phyloP scores from a whole-genome alignment of 1,284 basidiomycete species.

The Malassezia yamatoensis region DNA sequence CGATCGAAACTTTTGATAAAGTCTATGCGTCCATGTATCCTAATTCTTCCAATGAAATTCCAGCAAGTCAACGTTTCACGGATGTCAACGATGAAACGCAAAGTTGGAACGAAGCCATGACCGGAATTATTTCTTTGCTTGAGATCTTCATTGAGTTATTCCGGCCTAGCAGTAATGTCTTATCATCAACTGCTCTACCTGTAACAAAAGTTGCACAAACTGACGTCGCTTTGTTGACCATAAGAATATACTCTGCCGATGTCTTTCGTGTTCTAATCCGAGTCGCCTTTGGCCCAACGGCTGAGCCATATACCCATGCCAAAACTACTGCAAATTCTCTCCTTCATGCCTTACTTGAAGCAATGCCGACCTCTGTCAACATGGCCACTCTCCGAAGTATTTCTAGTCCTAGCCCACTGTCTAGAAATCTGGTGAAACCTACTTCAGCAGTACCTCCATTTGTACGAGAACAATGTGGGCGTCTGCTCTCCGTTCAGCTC shows the following conservation, averaged over 20 bases:
- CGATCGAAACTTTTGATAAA: not conserved
- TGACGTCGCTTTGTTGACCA: slow-evolving; percentile 10
- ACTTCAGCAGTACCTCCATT: not conserved
- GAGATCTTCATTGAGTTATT: not conserved
- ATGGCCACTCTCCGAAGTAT: slow-evolving; percentile 8
- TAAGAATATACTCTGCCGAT: slow-evolving; percentile 11
- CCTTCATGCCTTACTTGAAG: slow-evolving; percentile 3
- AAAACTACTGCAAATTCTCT: not conserved
- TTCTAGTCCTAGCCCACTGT: not conserved
- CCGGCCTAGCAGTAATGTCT: not conserved
- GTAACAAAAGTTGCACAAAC: not conserved
- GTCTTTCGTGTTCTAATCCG: slow-evolving; percentile 11
- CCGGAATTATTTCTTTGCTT: not conserved
- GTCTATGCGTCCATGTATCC: not conserved
- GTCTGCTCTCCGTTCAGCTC: slow-evolving; percentile 35
- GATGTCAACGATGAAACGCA: not conserved
- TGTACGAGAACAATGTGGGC: slow-evolving; percentile 18
- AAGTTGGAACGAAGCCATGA: not conserved
- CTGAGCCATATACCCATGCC: not conserved
- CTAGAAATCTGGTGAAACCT: not conserved
- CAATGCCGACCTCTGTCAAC: slow-evolving; percentile 2
- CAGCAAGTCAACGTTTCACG: not conserved
- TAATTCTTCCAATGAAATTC: not conserved
- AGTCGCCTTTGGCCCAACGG: not conserved
- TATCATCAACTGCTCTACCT: slow-evolving; percentile 1